Evolutionary conservation across 768 basidiomycete species (phyloP).

Genomic region (Calocybe cyanea): DNA sequence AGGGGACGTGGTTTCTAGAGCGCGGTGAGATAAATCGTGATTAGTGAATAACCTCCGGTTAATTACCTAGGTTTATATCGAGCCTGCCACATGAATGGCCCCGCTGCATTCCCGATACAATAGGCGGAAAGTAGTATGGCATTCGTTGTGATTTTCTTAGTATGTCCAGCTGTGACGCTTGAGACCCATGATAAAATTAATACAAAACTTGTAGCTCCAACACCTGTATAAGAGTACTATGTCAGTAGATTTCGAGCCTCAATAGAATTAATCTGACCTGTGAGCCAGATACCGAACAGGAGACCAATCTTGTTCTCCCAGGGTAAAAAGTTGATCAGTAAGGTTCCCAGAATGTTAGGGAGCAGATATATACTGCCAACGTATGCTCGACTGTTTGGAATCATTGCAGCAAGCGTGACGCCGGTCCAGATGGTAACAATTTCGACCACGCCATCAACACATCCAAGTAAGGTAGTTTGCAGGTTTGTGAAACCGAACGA

Average conservation of each 20-base stretch:
- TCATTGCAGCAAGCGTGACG: constrained; percentile 51
- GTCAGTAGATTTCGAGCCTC: not conserved
- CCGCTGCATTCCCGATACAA: constrained; percentile 57
- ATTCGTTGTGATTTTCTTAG: constrained; percentile 66
- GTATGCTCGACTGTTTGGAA: constrained; percentile 58
- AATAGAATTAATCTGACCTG: constrained; percentile 29
- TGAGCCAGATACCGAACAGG: constrained; percentile 52
- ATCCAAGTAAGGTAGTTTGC: constrained; percentile 67
- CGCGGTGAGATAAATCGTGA: not conserved
- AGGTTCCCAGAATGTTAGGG: constrained; percentile 60
- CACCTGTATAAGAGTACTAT: constrained; percentile 3
- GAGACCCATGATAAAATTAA: constrained; percentile 63
- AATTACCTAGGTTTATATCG: constrained; percentile 62
- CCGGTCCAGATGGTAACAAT: constrained; percentile 71
- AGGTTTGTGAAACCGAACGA: constrained; percentile 63
- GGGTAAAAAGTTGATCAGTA: constrained; percentile 62
- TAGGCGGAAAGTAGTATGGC: constrained; percentile 74
- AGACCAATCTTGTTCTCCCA: constrained; percentile 65
- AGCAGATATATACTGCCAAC: constrained; percentile 58
- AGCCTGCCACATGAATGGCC: constrained; percentile 77
- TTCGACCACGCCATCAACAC: constrained; percentile 61
- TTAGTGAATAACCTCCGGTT: too few relatives aligned
- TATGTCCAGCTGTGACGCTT: constrained; percentile 65
- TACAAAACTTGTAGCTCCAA: constrained; percentile 41
- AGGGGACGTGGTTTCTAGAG: constrained; percentile 65